A percentile compares a stretch with the other conserved stretches of the same genome.
These are phyloP conservation scores for Suhomyces bolitotheri DNA, from an alignment of 1,139 yeast species.

Conservation along the genomic window DNA sequence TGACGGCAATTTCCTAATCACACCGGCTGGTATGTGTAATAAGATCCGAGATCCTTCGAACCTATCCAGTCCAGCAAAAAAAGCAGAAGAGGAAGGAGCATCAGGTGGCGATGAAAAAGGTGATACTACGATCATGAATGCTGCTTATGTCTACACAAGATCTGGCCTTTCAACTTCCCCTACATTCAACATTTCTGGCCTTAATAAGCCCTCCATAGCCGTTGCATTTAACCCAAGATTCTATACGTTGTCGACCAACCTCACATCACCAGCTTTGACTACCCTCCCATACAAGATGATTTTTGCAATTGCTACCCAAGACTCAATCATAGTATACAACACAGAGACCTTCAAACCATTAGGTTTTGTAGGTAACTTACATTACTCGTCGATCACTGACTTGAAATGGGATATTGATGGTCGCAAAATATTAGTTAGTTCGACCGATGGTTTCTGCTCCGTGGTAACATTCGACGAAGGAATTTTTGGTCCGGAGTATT, in stretches of 20 bases:
- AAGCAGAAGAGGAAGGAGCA: constrained; percentile 3
- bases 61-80: constrained; percentile 6
- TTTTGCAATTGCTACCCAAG: constrained; percentile 93
- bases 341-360: constrained; percentile 70
- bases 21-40: constrained; percentile 66
- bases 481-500: constrained; percentile 52
- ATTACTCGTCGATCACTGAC: constrained; percentile 87
- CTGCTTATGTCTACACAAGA: constrained; percentile 77
- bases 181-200: constrained; percentile 73
- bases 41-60: not conserved
- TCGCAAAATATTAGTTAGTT: constrained; percentile 65
- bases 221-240: constrained; percentile 71
- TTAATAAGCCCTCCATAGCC: constrained; percentile 82
- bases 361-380: constrained; percentile 75
- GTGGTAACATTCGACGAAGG: constrained; percentile 52
- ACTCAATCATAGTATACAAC: constrained; percentile 79
- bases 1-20: constrained; percentile 77
- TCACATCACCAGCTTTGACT: constrained; percentile 30
- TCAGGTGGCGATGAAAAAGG: constrained; percentile 11
- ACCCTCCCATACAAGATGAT: constrained; percentile 73
- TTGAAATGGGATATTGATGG: constrained; percentile 84
- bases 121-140: constrained; percentile 35
- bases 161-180: constrained; percentile 69
- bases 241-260: constrained; percentile 39
- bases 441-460: constrained; percentile 94